These are phyloP conservation scores for Pisolithus marmoratus DNA, from an alignment of 768 basidiomycete species.

Conservation along the genomic window DNA sequence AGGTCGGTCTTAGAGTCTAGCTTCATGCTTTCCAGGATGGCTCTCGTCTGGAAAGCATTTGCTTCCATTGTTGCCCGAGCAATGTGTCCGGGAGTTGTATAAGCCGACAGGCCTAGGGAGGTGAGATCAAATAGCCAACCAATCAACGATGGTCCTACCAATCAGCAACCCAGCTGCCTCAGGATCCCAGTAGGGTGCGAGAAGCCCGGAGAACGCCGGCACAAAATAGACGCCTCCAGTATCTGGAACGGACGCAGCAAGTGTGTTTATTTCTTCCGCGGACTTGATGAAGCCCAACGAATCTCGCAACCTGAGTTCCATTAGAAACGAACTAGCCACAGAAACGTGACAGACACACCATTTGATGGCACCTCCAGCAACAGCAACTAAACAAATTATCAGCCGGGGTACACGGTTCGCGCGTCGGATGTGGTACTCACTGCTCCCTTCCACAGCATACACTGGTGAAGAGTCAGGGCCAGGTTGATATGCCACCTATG, in stretches of 20 bases:
- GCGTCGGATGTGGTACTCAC: slow-evolving; percentile 39
- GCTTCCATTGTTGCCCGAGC: slow-evolving; percentile 94
- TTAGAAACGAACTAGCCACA: background rate
- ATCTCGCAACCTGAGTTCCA: slow-evolving; percentile 66
- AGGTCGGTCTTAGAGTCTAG: slow-evolving; percentile 78
- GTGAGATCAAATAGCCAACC: background rate
- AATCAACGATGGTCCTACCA: slow-evolving; percentile 35
- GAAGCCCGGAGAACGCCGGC: slow-evolving; percentile 90
- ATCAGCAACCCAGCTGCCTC: slow-evolving; percentile 84
- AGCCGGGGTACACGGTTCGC: background rate
- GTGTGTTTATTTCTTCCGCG: slow-evolving; percentile 77
- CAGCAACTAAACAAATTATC: slow-evolving; percentile 54
- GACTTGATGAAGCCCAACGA: slow-evolving; percentile 77
- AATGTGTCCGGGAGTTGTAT: slow-evolving; percentile 89
- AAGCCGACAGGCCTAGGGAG: slow-evolving; percentile 63
- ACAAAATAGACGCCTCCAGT: slow-evolving; percentile 95
- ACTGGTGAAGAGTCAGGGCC: slow-evolving; percentile 73
- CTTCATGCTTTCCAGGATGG: slow-evolving; percentile 93
- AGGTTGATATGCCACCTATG: slow-evolving; percentile 83
- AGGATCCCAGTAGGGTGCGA: slow-evolving; percentile 98
- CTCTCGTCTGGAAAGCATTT: slow-evolving; percentile 92
- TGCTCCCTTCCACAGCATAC: slow-evolving; percentile 93
- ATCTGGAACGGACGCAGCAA: slow-evolving; percentile 70
- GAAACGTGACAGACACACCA: slow-evolving; percentile 42
- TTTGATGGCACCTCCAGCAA: slow-evolving; percentile 93